Conservation (phyloP, 163 green algal species). For the Volvox carteri region DNA sequence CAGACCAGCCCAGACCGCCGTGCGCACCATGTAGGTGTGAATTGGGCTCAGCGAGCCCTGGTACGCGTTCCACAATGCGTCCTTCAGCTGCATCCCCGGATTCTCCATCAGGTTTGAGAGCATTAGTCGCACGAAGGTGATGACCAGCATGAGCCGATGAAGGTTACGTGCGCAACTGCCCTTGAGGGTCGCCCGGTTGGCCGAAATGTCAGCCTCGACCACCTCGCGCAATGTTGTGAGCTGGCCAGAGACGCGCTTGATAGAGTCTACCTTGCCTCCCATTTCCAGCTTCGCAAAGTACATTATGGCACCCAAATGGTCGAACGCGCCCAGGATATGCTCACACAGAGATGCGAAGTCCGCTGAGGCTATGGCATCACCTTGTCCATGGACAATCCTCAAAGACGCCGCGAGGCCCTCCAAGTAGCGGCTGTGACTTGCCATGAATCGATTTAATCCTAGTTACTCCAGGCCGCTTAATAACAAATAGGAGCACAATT, state of each 20-base stretch:
- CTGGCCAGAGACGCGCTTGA: slow-evolving; percentile 13
- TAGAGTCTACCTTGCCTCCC: slow-evolving; percentile 45
- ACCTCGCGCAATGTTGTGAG: slow-evolving; percentile 30
- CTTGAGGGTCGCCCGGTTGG: slow-evolving; percentile 73
- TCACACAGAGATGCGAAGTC: slow-evolving; percentile 50
- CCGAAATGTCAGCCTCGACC: slow-evolving; percentile 49
- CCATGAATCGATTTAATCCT: too few species aligned
- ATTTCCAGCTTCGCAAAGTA: slow-evolving; percentile 57
- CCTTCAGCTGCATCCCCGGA: slow-evolving; percentile 50
- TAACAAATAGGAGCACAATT: too few species aligned
- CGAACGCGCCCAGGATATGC: slow-evolving; percentile 47
- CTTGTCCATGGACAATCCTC: neutral
- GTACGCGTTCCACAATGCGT: slow-evolving; percentile 47
- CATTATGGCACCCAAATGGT: slow-evolving; percentile 47
- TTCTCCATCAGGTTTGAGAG: slow-evolving; percentile 74
- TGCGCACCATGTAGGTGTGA: slow-evolving; percentile 80
- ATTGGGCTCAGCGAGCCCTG: slow-evolving; percentile 71
- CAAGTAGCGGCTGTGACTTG: slow-evolving; percentile 40
- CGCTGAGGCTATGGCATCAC: neutral
- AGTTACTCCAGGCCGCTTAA: too few species aligned
- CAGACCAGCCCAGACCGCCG: slow-evolving; percentile 82
- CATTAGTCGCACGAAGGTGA: slow-evolving; percentile 78
- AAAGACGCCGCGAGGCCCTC: slow-evolving; percentile 1
- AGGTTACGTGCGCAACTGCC: slow-evolving; percentile 81
- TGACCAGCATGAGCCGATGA: slow-evolving; percentile 75